These are phyloP conservation scores for Balamuthia mandrillaris DNA, from an alignment of 208 protist genomes.

Conservation along the genomic window DNA sequence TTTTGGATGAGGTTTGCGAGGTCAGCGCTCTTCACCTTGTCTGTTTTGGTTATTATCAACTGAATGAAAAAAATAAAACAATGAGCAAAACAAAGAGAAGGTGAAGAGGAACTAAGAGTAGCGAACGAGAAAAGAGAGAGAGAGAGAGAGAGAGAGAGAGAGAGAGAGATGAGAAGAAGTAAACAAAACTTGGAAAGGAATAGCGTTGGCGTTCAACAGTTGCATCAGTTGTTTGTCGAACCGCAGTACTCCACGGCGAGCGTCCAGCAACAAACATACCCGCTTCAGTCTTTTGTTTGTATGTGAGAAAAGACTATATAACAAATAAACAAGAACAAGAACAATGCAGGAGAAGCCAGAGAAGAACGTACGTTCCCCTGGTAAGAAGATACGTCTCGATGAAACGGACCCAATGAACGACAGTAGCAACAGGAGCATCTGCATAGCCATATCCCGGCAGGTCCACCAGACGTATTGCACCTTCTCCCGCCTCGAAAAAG, in stretches of 20 bases:
- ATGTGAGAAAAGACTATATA: not conserved
- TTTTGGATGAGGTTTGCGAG: not conserved
- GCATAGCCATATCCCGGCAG: constrained; percentile 32
- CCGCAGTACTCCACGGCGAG: not conserved
- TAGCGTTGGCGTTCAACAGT: not conserved
- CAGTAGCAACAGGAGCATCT: not conserved
- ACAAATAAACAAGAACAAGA: not conserved
- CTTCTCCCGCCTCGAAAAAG: not conserved
- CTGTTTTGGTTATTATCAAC: constrained; percentile 14
- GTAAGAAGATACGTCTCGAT: not conserved
- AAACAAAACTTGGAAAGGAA: no score
- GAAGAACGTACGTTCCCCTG: not conserved
- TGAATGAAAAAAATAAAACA: no score
- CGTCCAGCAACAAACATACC: not conserved
- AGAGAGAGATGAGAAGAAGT: no score
- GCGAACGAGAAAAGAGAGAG: no score
- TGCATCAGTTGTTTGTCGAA: not conserved
- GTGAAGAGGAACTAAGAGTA: no score
- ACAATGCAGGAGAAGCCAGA: not conserved
- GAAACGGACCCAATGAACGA: not conserved
- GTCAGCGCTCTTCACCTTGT: not conserved
- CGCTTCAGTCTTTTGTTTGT: not conserved
- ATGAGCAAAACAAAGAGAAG: no score
- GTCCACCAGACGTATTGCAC: not conserved
- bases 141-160: no score